Conservation (phyloP, 2,329 filamentous ascomycete genomes). For the Fusarium neocosmosporiellum region DNA sequence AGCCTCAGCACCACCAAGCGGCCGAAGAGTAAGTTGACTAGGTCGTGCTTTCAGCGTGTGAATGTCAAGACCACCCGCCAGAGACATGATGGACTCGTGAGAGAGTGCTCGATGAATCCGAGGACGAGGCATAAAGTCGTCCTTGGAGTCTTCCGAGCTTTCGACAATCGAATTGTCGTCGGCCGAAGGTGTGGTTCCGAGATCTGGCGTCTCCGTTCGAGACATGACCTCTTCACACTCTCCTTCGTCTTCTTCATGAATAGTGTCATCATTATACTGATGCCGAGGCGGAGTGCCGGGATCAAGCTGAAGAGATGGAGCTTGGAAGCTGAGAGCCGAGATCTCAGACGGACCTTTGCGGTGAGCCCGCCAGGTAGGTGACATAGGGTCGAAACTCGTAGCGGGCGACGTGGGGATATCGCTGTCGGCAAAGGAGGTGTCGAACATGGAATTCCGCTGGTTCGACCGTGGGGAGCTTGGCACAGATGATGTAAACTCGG, state of each 20-base stretch:
- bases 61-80: conserved; percentile 89
- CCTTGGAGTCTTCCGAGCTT: conserved; percentile 46
- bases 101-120: conserved; percentile 75
- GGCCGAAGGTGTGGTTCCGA: conserved; percentile 44
- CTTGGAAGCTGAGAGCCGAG: conserved; percentile 62
- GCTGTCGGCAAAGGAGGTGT: conserved; percentile 68
- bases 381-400: conserved; percentile 77
- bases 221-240: conserved; percentile 33
- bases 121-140: conserved; percentile 53
- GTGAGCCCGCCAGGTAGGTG: conserved; percentile 67
- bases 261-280: conserved; percentile 45
- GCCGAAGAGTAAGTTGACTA: conserved; percentile 74
- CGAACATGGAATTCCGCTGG: conserved; percentile 81
- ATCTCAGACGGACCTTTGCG: conserved; percentile 67
- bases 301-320: conserved; percentile 51
- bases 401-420: conserved; percentile 85
- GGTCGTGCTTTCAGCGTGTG: conserved; percentile 82
- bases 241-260: conserved; percentile 55
- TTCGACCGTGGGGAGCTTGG: conserved; percentile 85
- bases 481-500: conserved; percentile 78
- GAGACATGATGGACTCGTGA: conserved; percentile 89
- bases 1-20: conserved; percentile 65
- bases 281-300: conserved; percentile 43
- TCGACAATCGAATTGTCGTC: conserved; percentile 51
- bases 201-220: conserved; percentile 39